A percentile compares a stretch with the other conserved stretches of the same genome.
These are phyloP conservation scores for Calonectria henricotiae DNA, from an alignment of 2,329 filamentous ascomycete genomes.

Conservation along the genomic window DNA sequence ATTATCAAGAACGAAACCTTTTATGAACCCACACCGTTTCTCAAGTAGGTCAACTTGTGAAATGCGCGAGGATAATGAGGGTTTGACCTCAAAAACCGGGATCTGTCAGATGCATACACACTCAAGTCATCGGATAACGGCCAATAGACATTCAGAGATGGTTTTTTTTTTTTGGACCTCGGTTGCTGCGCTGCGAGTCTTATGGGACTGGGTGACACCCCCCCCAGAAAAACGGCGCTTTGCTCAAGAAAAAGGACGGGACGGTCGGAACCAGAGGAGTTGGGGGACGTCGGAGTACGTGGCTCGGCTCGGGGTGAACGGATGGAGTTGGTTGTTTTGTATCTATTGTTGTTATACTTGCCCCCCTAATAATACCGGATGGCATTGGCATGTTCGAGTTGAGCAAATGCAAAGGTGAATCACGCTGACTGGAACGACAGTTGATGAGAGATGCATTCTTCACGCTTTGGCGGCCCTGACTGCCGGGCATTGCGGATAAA, in stretches of 20 bases:
- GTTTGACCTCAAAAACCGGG: background rate
- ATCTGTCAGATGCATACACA: background rate
- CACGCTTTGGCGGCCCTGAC: background rate
- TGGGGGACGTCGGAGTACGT: conserved; percentile 27
- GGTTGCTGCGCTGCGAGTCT: conserved; percentile 1
- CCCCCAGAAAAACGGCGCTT: conserved; percentile 24
- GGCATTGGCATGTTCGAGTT: conserved; percentile 15
- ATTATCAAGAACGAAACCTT: conserved; percentile 2
- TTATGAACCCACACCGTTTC: background rate
- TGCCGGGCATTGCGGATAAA: background rate
- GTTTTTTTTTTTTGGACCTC: background rate
- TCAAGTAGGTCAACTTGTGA: background rate
- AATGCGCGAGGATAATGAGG: background rate
- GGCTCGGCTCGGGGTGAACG: conserved; percentile 18
- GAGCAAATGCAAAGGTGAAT: background rate
- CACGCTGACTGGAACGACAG: background rate
- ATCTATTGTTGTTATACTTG: conserved; percentile 20
- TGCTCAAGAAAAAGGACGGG: conserved; percentile 8
- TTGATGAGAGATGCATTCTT: background rate
- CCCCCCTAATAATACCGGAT: conserved; percentile 29
- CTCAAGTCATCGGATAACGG: background rate
- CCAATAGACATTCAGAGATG: conserved; percentile 1
- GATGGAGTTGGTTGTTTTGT: conserved; percentile 36
- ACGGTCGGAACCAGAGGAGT: conserved; percentile 21
- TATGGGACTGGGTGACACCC: background rate